Conservation (phyloP, 305 asterid species). For the Fraxinus platypoda region DNA sequence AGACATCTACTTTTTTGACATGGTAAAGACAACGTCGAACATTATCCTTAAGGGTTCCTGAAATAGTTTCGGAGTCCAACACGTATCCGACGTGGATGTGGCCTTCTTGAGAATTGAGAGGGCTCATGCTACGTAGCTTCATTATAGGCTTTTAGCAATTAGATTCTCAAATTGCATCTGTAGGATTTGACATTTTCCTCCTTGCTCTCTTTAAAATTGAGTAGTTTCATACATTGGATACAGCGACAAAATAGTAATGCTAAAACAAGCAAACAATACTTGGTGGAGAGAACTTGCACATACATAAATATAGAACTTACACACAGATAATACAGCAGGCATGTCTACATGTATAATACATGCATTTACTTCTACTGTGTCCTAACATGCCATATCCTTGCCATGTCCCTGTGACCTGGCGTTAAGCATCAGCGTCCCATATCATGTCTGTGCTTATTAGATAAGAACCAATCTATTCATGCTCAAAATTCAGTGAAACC, state of each 20-base stretch:
- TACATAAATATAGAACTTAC: neutral
- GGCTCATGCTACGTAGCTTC: neutral
- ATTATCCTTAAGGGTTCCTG: neutral
- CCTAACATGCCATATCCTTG: neutral
- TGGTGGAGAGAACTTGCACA: neutral
- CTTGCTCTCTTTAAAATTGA: neutral
- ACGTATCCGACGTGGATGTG: neutral
- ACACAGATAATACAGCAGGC: neutral
- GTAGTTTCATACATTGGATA: neutral
- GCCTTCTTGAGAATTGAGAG: neutral
- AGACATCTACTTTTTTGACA: neutral
- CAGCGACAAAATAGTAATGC: neutral
- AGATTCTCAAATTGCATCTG: neutral
- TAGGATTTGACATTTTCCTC: neutral
- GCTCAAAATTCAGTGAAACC: neutral
- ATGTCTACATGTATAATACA: neutral
- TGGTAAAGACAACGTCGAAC: neutral
- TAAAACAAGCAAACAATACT: neutral
- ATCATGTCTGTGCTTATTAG: neutral
- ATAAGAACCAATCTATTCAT: neutral
- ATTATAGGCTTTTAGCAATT: neutral
- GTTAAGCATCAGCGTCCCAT: neutral
- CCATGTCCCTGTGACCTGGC: neutral
- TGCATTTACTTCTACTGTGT: neutral
- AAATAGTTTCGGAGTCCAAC: neutral